These are phyloP conservation scores for Magnaporthiopsis poae DNA, from an alignment of 2,329 filamentous ascomycete genomes.

Conservation along the genomic window DNA sequence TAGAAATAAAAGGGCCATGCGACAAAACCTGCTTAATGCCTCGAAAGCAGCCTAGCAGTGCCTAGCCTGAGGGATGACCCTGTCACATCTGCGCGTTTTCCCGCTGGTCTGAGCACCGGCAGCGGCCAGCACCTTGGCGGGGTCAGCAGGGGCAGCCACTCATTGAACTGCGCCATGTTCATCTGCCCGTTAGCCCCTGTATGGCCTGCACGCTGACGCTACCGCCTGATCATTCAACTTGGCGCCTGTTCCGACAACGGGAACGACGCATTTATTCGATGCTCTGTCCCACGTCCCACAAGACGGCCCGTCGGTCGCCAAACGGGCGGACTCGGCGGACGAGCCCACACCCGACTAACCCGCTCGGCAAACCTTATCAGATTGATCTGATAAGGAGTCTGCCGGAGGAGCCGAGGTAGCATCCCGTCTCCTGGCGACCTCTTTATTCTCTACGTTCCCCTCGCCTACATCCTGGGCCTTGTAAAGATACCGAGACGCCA, in stretches of 20 bases:
- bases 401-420: too few species aligned
- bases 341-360: neutral
- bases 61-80: too few species aligned
- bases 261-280: too few species aligned
- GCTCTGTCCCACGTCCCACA: neutral
- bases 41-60: too few species aligned
- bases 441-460: neutral
- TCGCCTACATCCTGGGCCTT: neutral
- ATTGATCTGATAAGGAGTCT: neutral
- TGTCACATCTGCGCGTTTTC: too few species aligned
- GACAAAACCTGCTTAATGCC: too few species aligned
- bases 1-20: too few species aligned
- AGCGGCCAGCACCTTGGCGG: neutral
- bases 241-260: too few species aligned
- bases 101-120: too few species aligned
- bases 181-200: neutral
- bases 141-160: neutral
- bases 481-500: neutral
- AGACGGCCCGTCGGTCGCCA: too few species aligned
- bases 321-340: too few species aligned
- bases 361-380: neutral
- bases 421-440: too few species aligned
- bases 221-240: neutral
- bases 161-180: neutral
- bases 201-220: neutral